phyloP scores from a whole-genome alignment of 106 monocot genomes.

The Dioscorea zingiberensis region DNA sequence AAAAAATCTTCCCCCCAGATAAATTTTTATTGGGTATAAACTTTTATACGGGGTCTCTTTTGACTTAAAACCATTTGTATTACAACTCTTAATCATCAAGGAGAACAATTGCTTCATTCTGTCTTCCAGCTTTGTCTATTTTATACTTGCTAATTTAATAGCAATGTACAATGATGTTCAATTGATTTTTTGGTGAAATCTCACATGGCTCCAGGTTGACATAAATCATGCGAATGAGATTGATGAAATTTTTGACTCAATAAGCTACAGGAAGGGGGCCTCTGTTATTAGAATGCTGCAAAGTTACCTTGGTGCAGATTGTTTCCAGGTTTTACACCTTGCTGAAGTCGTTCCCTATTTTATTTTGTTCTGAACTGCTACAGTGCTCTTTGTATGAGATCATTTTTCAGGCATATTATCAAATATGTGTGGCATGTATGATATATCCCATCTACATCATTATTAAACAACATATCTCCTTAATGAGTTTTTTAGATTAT shows the following conservation, averaged over 20 bases:
- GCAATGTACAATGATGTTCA: not conserved
- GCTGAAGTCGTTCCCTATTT: not conserved
- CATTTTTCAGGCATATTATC: not conserved
- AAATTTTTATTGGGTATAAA: no score
- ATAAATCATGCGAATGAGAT: constrained; percentile 87
- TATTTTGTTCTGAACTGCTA: not conserved
- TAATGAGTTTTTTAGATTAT: not conserved
- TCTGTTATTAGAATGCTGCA: constrained; percentile 88
- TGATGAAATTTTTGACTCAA: constrained; percentile 92
- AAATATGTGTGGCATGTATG: no score
- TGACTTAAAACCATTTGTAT: no score
- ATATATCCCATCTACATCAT: no score
- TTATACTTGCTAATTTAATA: no score
- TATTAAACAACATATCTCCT: not conserved
- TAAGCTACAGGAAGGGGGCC: constrained; percentile 88
- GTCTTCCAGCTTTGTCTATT: no score
- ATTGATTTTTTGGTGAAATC: not conserved
- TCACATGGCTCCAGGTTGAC: constrained; percentile 59
- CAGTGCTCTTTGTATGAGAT: not conserved
- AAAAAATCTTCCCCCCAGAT: not conserved
- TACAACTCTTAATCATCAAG: no score
- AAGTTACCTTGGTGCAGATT: constrained; percentile 74
- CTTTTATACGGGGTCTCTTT: no score
- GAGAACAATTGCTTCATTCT: no score
- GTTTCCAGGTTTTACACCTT: constrained; percentile 57